A percentile compares a stretch with the other conserved stretches of the same genome.
These are phyloP conservation scores for Thermothielavioides terrestris DNA, from an alignment of 495 filamentous ascomycete genomes.

Conservation along the genomic window DNA sequence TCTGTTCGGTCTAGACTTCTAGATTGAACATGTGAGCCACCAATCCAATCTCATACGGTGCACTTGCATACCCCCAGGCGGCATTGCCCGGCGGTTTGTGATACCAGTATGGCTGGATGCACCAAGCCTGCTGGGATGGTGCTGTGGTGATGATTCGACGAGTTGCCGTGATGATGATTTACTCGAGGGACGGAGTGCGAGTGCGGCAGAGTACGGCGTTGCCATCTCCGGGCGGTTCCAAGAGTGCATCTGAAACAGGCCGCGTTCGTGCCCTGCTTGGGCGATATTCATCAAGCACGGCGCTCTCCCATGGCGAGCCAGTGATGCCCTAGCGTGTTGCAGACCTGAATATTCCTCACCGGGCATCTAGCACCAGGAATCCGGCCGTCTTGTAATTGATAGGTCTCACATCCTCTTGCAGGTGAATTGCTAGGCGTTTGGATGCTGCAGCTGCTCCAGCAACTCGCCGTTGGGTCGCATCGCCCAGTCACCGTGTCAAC, in stretches of 20 bases:
- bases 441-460: background rate
- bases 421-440: background rate
- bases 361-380: background rate
- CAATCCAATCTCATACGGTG: no score
- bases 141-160: no score
- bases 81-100: no score
- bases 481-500: background rate
- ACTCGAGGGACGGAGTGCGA: background rate
- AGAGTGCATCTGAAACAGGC: background rate
- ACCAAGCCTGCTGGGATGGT: no score
- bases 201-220: background rate
- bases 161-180: no score
- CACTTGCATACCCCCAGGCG: no score
- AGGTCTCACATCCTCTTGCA: background rate
- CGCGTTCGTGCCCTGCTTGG: background rate
- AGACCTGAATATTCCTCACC: background rate
- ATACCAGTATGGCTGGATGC: background rate
- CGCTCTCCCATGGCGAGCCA: background rate
- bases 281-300: constrained; percentile 5
- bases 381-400: background rate
- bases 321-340: background rate
- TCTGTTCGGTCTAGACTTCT: background rate
- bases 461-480: constrained; percentile 1
- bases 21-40: no score
- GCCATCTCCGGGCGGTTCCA: background rate